Conservation (phyloP, 495 filamentous ascomycete species). For the Xylaria grammica region DNA sequence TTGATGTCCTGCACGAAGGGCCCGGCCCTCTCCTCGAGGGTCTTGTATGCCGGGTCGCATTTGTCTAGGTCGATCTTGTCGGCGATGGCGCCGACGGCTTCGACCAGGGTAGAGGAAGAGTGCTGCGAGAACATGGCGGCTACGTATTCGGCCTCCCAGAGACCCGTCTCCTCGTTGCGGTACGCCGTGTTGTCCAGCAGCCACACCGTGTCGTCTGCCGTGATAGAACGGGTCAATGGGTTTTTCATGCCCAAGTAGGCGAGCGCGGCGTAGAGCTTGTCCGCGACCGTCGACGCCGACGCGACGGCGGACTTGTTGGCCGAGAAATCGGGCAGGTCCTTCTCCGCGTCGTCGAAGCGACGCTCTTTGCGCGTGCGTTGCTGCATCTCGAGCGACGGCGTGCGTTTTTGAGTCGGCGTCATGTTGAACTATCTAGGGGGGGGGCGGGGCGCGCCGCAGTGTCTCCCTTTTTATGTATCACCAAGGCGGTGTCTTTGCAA, state of each 20-base stretch:
- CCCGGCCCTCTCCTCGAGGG: conserved; percentile 70
- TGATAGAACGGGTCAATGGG: conserved; percentile 47
- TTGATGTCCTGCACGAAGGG: conserved; percentile 79
- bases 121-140: conserved; percentile 77
- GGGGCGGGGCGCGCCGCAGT: background rate
- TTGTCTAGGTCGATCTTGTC: conserved; percentile 73
- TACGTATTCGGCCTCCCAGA: conserved; percentile 82
- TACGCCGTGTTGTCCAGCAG: conserved; percentile 90
- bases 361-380: conserved; percentile 46
- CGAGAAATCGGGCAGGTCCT: conserved; percentile 40
- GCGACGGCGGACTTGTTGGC: conserved; percentile 24
- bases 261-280: conserved; percentile 43
- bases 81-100: conserved; percentile 71
- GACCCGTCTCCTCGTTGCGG: conserved; percentile 46
- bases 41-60: conserved; percentile 62
- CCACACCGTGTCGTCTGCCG: conserved; percentile 72
- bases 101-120: conserved; percentile 66
- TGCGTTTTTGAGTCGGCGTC: conserved; percentile 24
- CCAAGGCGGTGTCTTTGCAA: background rate
- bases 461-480: conserved; percentile 4
- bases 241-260: conserved; percentile 54
- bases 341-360: conserved; percentile 49
- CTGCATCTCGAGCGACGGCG: conserved; percentile 40
- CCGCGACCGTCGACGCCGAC: conserved; percentile 21
- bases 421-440: conserved; percentile 19